Conservation (phyloP, 768 basidiomycete genomes). For the Russula dissimulans region DNA sequence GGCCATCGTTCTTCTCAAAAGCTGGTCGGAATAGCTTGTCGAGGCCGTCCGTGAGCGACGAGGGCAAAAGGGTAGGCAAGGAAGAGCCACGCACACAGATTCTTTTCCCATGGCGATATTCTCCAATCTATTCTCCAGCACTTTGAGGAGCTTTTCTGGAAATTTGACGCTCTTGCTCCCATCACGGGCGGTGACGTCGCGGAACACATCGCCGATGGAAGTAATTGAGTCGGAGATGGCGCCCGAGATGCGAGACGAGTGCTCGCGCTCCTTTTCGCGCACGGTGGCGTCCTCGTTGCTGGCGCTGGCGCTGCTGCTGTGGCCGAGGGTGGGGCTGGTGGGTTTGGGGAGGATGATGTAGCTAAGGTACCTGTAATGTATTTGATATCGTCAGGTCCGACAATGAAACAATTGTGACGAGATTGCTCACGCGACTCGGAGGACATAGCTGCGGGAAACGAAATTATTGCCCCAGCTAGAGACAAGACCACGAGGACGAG, state of each 20-base stretch:
- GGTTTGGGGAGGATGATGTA: constrained; percentile 60
- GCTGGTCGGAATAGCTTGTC: constrained; percentile 76
- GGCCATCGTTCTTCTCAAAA: constrained; percentile 83
- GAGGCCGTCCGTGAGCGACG: neutral
- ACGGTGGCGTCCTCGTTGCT: constrained; percentile 23
- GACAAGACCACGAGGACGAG: too few species aligned
- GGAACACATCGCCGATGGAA: constrained; percentile 70
- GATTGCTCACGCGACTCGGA: constrained; percentile 68
- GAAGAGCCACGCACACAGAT: constrained; percentile 52
- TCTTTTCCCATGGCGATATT: constrained; percentile 92
- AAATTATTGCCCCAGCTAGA: too few species aligned
- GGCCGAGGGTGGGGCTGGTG: constrained; percentile 22
- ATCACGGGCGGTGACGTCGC: constrained; percentile 51
- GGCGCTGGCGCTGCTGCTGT: constrained; percentile 11
- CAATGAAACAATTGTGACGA: constrained; percentile 4
- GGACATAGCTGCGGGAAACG: constrained; percentile 69
- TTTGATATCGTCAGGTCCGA: neutral
- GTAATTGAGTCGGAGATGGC: constrained; percentile 49
- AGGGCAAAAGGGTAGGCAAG: neutral
- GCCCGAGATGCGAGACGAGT: constrained; percentile 54
- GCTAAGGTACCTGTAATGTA: constrained; percentile 49
- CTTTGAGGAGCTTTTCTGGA: constrained; percentile 88
- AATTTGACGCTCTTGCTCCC: constrained; percentile 84
- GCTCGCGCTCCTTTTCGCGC: constrained; percentile 48
- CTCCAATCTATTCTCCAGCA: constrained; percentile 82